Evolutionary conservation across 176 grass and related monocot species (phyloP), one percentile per base, ranked within the genome.

Genomic region (Canna indica): DNA sequence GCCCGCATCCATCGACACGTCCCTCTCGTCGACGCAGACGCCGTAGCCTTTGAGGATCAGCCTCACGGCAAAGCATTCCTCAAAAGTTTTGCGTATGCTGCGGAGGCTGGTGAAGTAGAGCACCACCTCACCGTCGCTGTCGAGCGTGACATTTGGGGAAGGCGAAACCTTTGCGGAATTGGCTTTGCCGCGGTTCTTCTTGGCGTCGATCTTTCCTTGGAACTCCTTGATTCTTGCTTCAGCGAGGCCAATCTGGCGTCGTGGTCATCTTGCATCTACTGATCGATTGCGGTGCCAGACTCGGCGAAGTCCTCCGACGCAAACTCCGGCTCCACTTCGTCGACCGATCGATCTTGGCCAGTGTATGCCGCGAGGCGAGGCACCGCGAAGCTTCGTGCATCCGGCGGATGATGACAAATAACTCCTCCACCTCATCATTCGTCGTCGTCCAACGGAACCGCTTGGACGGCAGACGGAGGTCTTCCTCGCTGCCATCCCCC

Each of bases 81-180:
- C 93, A 36, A 81, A 92, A 36, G 93, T 97, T 75, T 81, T 89
- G 30, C 93, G 83, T 70, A 97, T 79, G 26, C 93, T 86, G 56
- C 93, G 84, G 42, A 97, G 77, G 84, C 88, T 97, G 16, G 93
- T 97, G 33, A 92, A 72, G 76, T 97, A 97, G 29, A 92, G 29
- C 53, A 91, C 86, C 68, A 92, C 86, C 73, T 84, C 90, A 32
- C 76, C 38, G 27, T 42, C 45, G 56, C 82, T 69, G 0, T 71
- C 77, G 26, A 88, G 81, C 30, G 83, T 81, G 4, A 33, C n/a
- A 7, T n/a, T n/a, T 60, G 59, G 35, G 0, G 47, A 36, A 28
- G 76, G 13, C 0, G 77, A 14, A 24, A 76, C 76, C 57, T 42
- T 56, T 76, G 79, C 81, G 36, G 73, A 73, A 24, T 32, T 24